Evolutionary conservation across 257 asterid genomes (phyloP), one percentile per base, ranked within the genome.

Genomic region (Salvia splendens): DNA sequence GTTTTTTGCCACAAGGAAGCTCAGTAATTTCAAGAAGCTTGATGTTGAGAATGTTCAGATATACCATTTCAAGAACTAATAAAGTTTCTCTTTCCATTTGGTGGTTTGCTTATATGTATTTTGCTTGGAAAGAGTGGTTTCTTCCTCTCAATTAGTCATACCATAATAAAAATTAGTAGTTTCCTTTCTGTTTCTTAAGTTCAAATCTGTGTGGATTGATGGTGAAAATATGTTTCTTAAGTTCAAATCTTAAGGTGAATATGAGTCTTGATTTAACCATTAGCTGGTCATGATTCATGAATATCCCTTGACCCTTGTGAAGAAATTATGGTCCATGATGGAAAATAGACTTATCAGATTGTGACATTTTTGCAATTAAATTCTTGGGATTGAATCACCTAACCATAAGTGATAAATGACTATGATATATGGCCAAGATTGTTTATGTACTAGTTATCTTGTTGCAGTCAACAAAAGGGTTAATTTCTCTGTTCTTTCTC

Each of bases 11-110:
- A 35, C 57, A 1, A 51, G 86, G 14, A 85, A 76, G 12, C 83
- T 20, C 11, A 76, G 88, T 61, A 85, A 80, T 49, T 82, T 41
- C 79, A 80, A 75, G 84, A 85, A 85, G 66, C 87, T 82, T 41
- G 77, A 72, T 10, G 80, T 73, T 5, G 88, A 80, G 59, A 85
- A 82, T 35, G 54, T 82, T 46, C 87, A 85, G 59, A 82, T 82
- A 2, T 46, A 68, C 47, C 83, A 80, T 76, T 85, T 85, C 80
- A 85, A 78, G 83, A 75, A 61, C 47, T 42, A 47, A 2, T 60
- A 59, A 10, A 40, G 24, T 7, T 61, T 38, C 63, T 41, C 6
- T 32, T 57, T 8, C 55, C 5, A 15, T 33, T 46, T 20, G 5
- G 11, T 41, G 8, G 8, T 5, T 17, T 5, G 8, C 20, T 42